A percentile compares a stretch with the other conserved stretches of the same genome.
phyloP scores from a whole-genome alignment of 1,284 basidiomycete species.

The Microbotryomycetes sp. region DNA sequence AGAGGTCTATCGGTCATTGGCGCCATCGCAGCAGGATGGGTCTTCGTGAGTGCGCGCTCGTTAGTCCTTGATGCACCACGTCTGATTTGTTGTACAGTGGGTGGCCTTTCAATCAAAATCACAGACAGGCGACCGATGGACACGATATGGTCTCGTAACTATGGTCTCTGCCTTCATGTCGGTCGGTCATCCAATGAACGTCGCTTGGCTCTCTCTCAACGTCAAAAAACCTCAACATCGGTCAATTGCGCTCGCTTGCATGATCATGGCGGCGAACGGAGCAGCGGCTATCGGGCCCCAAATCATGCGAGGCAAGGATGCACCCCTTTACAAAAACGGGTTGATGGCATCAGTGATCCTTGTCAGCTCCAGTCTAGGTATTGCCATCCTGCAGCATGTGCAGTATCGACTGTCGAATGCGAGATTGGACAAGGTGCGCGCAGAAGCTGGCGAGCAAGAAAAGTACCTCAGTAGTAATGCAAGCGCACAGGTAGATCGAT shows the following conservation, averaged over 20 bases:
- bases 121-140: slow-evolving; percentile 16
- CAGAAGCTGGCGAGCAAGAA: background rate
- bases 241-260: slow-evolving; percentile 38
- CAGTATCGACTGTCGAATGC: slow-evolving; percentile 35
- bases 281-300: slow-evolving; percentile 38
- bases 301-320: slow-evolving; percentile 36
- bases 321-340: slow-evolving; percentile 35
- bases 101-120: slow-evolving; percentile 33
- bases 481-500: background rate
- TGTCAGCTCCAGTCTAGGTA: slow-evolving; percentile 20
- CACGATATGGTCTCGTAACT: slow-evolving; percentile 34
- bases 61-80: slow-evolving; percentile 32
- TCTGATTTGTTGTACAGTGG: slow-evolving; percentile 31
- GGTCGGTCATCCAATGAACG: slow-evolving; percentile 36
- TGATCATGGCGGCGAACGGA: slow-evolving; percentile 37
- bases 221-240: slow-evolving; percentile 35
- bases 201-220: slow-evolving; percentile 38
- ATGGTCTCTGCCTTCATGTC: slow-evolving; percentile 33
- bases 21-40: slow-evolving; percentile 25
- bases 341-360: slow-evolving; percentile 34
- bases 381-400: slow-evolving; percentile 32
- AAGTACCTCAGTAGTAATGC: background rate
- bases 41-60: slow-evolving; percentile 33
- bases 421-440: slow-evolving; percentile 56
- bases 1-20: background rate